Evolutionary conservation across 2,329 filamentous ascomycete species (phyloP), one percentile per base, ranked within the genome.

Genomic region (Graphilbum ipis-grandicollis): DNA sequence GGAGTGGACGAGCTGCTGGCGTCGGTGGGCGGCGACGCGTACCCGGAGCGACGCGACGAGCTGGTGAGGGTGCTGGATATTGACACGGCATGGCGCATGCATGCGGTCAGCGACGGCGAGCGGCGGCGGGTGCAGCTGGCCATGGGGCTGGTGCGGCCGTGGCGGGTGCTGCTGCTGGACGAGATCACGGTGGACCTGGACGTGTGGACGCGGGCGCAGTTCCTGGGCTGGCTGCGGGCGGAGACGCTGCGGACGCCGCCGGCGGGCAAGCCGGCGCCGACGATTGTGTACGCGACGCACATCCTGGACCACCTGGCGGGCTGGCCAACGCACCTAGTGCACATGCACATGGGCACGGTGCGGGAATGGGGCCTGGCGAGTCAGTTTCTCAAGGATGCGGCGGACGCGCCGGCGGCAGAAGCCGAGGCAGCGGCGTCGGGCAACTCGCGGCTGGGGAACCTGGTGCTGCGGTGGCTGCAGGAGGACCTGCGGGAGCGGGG

Each of bases 181-280:
- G 88, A 96, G 56, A 93, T 96, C 55, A 98, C 90, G 1, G 90
- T 98, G 9, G 90, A 98, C 55, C 63, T 98, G 42, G 90, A 98
- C 56, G 68, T 98, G 40, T 68, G 94, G 41, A 81, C 74, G 38
- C 71, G 90, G 14, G 76, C 75, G 48, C 78, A 86, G 52, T 98
- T 98, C 55, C 65, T 98, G 23, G 66, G 60, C 31, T 98, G 88
- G 63, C 58, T 98, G 50, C 85, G 85, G 58, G 65, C 66, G 41
- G 90, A 98, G 71, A 94, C 88, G 0, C 79, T 88, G 58, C 63
- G 53, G 94, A 41, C 38, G 31, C 34, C 19, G 38, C 14, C 5
- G 13, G 15, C 23, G 13, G 37, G 34, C 17, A 30, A 32, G 34
- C 36, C 34, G 32, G 39, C 39, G 29, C 43, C 86, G 53, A 94